Evolutionary conservation across 148 eudicot species (phyloP), one percentile per base, ranked within the genome.

Genomic region (Rhododendron ovatum): DNA sequence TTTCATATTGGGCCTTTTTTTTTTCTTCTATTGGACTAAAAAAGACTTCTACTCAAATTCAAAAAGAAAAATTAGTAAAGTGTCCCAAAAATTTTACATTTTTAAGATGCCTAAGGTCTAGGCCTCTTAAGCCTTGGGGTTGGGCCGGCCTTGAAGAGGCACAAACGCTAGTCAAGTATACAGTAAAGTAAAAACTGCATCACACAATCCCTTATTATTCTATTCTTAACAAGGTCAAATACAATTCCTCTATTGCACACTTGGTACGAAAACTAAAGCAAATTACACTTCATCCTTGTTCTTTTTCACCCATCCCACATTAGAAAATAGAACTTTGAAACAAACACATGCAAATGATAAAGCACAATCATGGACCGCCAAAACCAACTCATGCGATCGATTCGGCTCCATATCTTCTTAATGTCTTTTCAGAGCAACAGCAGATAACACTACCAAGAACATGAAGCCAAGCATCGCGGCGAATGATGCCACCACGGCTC

Each of bases 401-500:
- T 1, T 71, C 41, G 15, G 28, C 28, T n/a, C 71, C 71, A 47
- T 1, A 22, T 63, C 57, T 63, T 43, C 85, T 88, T 39, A 91
- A 73, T 78, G 87, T 51, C 82, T 69, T 67, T 89, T 86, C 48
- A 92, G 90, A 88, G 94, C 91, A 28, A 92, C 77, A 0, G 94
- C 89, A 18, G 98, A 95, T 2, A 94, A 74, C 30, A 91, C 37
- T 39, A 93, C 88, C 65, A 95, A 83, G 20, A 93, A 69, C 35
- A 94, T 69, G 73, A 95, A 78, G 63, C 92, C 78, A 26, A 89
- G 88, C 48, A 88, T 90, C 3, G 90, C 87, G 28, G 94, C 20
- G 79, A 95, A 95, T 1, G 98, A 86, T 5, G 91, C 96, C 73
- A 95, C 94, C 81, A 94, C 93, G 0, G 98, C 90, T 3, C 95